Evolutionary conservation across 2,329 filamentous ascomycete genomes (phyloP).

Genomic region (Paecilomyces fulvus): DNA sequence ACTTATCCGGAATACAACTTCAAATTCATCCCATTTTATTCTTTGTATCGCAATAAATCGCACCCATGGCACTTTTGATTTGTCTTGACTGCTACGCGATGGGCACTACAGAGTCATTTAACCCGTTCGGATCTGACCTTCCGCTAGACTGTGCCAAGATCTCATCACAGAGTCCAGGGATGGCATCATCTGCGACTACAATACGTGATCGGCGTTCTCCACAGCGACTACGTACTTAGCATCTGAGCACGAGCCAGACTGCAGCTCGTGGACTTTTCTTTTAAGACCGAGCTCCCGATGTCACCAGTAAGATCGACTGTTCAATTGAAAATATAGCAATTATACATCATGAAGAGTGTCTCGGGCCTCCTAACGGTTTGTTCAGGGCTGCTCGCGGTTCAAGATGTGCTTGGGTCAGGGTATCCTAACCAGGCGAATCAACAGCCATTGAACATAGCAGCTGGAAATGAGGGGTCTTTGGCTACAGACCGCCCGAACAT

Average conservation of each 20-base stretch:
- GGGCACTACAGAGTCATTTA: neutral
- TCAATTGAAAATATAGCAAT: neutral
- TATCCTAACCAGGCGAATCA: neutral
- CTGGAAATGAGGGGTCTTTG: neutral
- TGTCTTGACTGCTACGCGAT: neutral
- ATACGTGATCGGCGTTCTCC: neutral
- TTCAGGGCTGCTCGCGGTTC: neutral
- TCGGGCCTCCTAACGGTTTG: neutral
- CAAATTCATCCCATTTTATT: no score
- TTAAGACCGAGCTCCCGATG: neutral
- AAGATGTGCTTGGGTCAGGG: neutral
- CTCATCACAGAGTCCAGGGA: neutral
- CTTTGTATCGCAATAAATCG: no score
- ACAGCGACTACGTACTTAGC: neutral
- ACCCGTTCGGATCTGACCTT: neutral
- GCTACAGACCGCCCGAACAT: constrained; percentile 43
- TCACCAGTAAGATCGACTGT: neutral
- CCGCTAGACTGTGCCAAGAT: neutral
- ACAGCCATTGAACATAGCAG: neutral
- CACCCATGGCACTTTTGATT: neutral
- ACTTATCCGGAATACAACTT: no score
- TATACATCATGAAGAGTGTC: neutral
- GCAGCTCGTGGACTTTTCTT: neutral
- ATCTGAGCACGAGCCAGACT: neutral
- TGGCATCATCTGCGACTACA: neutral